phyloP scores from a whole-genome alignment of 192 early-diverging fungal genomes.

The Lobosporangium transversale region DNA sequence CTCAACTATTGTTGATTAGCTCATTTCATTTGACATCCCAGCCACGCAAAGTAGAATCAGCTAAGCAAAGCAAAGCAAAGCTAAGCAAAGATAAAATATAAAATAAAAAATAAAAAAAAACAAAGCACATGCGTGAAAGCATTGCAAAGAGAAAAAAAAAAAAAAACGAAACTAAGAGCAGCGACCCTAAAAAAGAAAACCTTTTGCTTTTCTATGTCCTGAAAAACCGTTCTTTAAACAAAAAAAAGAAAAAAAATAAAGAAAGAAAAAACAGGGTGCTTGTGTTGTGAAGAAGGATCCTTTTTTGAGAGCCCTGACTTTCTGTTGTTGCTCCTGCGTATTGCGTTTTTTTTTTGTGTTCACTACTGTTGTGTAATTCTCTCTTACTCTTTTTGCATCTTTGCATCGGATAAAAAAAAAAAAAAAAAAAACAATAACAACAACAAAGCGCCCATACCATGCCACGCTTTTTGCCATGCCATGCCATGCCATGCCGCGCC shows the following conservation, averaged over 20 bases:
- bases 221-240: too few species aligned
- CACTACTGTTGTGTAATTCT: conserved; percentile 9
- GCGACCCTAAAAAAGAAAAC: too few species aligned
- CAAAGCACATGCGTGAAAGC: neutral
- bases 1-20: neutral
- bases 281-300: neutral
- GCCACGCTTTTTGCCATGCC: too few species aligned
- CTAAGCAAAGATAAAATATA: too few species aligned
- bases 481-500: too few species aligned
- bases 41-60: too few species aligned
- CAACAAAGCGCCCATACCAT: too few species aligned
- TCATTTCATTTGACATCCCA: neutral
- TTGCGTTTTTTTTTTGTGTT: neutral
- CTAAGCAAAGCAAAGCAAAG: too few species aligned
- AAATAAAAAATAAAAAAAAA: neutral
- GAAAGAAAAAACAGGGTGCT: neutral
- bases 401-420: neutral
- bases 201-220: too few species aligned
- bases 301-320: neutral
- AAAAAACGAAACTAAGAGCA: too few species aligned
- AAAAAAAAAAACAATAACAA: too few species aligned
- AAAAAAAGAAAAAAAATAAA: neutral
- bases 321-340: neutral
- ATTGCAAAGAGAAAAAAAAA: neutral
- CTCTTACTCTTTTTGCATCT: neutral